Evolutionary conservation across 306 rosid species (phyloP), one percentile per base, ranked within the genome.

Genomic region (Echinosophora koreensis): DNA sequence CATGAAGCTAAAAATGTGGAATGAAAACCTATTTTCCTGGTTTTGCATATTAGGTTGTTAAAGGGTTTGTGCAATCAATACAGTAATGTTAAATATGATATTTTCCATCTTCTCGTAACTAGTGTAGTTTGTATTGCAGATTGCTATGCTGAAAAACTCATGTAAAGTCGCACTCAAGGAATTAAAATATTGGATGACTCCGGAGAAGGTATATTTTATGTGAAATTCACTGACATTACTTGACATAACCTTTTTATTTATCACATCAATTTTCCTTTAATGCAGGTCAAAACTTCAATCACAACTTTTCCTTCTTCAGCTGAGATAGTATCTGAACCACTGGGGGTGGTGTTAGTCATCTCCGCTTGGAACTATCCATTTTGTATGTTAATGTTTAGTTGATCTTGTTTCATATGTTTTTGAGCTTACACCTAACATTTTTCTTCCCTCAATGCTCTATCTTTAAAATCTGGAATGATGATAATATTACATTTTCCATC

Each of bases 351-450:
- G 27, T 71, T 96, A 49, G 63, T 91, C 74, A 96, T 96, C 76
- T 91, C 99, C 17, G 90, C 99, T 8, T 96, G 99, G 99, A 96
- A 96, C 88, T 96, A 96, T 84, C 99, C 99, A 58, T 91, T 96
- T 72, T 79, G 99, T 96, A 96, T n/a, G 99, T 87, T 47, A 35
- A 68, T 32, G 38, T 76, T 70, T 59, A 35, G 13, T 32, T 34
- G 61, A 44, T 17, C 12, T 77, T 82, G 52, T 77, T 54, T 68
- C 74, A 35, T 44, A 15, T 52, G 55, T 71, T 73, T 59, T 15
- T 38, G 60, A 67, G 49, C 46, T 64, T 42, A 77, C 32, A 17
- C 41, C 46, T 63, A 9, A 51, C 13, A 49, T 79, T 55, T 56
- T 67, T 69, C 30, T 71, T 56, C 22, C 32, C 14, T 28, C 54